A percentile compares a stretch with the other conserved stretches of the same genome.
Evolutionary conservation across 768 basidiomycete species (phyloP).

Genomic region (Neoboletus subvelutipes): DNA sequence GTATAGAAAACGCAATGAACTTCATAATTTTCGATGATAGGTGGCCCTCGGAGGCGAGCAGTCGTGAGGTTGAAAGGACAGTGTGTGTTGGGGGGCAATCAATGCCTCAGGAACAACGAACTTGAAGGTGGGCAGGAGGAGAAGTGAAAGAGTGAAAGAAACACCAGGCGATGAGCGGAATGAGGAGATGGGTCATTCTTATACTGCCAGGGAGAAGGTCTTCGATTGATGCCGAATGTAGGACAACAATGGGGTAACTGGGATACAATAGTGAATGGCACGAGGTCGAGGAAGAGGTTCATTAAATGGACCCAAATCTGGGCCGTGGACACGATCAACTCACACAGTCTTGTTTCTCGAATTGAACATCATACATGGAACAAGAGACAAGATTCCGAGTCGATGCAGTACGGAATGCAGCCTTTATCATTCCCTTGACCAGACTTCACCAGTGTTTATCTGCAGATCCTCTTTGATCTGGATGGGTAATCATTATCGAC

Average conservation of each 20-base stretch:
- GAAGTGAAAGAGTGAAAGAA: neutral
- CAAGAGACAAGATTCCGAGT: constrained; percentile 37
- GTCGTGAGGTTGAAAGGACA: neutral
- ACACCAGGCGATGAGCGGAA: neutral
- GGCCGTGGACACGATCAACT: constrained; percentile 5
- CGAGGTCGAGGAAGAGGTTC: neutral
- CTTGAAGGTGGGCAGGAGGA: constrained; percentile 6
- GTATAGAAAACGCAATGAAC: constrained; percentile 37
- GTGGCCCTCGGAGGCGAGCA: constrained; percentile 1
- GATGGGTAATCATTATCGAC: constrained; percentile 50
- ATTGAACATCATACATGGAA: constrained; percentile 8
- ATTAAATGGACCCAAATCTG: neutral
- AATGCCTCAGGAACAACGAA: constrained; percentile 20
- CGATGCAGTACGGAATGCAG: constrained; percentile 47
- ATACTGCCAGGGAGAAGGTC: constrained; percentile 1
- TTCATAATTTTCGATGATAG: constrained; percentile 31
- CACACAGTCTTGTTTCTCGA: neutral
- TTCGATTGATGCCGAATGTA: neutral
- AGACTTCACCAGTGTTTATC: constrained; percentile 10
- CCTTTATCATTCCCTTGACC: neutral
- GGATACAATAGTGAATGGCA: constrained; percentile 12
- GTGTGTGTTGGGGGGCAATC: constrained; percentile 19
- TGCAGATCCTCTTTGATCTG: constrained; percentile 66
- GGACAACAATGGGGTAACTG: constrained; percentile 16
- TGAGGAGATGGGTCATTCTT: constrained; percentile 10